Percentiles rank a stretch among this genome's conserved stretches.
Conservation (phyloP, 768 basidiomycete genomes). For the Pleurotus tuber-regium region DNA sequence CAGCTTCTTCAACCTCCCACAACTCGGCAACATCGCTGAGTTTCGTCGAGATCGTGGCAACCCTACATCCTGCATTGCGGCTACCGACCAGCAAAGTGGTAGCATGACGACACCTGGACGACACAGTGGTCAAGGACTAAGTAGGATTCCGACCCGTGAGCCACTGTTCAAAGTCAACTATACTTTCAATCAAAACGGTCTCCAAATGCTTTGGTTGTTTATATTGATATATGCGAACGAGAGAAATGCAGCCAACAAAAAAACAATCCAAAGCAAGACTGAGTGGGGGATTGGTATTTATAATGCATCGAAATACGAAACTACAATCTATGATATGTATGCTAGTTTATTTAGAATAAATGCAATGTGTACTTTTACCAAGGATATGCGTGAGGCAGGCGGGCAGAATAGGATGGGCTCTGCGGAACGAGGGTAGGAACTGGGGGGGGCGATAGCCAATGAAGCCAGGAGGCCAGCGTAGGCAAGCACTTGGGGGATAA, state of each 20-base stretch:
- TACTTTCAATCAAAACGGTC: no score
- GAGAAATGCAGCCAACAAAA: slow-evolving; percentile 4
- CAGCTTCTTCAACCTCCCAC: no score
- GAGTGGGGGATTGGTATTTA: slow-evolving; percentile 8
- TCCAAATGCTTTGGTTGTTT: slow-evolving; percentile 1
- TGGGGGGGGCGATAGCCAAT: slow-evolving; percentile 8
- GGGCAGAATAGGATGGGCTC: background rate
- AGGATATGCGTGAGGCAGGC: background rate
- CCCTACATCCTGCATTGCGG: no score
- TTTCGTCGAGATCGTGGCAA: no score
- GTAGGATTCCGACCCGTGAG: no score
- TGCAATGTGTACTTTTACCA: slow-evolving; percentile 12
- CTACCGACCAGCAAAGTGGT: no score
- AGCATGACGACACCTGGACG: no score
- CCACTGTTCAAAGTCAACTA: no score
- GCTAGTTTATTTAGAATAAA: slow-evolving; percentile 14
- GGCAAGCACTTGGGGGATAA: slow-evolving; percentile 12
- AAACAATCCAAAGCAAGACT: slow-evolving; percentile 3
- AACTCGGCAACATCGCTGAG: no score
- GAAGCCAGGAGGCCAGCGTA: background rate
- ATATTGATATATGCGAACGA: slow-evolving; percentile 5
- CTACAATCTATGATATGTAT: background rate
- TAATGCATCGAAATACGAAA: background rate
- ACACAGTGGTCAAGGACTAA: no score
- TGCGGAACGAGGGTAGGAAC: slow-evolving; percentile 15